phyloP scores from a whole-genome alignment of 176 grass and related monocot species.

The Lolium multiflorum region DNA sequence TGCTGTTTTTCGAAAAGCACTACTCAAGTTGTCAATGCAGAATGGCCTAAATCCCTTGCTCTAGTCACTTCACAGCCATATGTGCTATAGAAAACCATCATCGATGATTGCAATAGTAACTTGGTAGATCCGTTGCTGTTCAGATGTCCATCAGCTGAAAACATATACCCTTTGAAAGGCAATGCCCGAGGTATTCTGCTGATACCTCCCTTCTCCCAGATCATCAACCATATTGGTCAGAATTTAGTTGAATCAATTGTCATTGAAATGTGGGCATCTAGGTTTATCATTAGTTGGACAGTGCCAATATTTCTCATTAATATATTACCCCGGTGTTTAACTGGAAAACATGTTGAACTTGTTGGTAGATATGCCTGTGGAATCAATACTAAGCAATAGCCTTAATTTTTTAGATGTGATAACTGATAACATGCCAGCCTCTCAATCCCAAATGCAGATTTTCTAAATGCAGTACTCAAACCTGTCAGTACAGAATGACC shows the following conservation, averaged over 20 bases:
- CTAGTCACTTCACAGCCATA: neutral
- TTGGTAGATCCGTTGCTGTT: no score
- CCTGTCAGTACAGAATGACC: neutral
- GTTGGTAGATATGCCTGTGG: neutral
- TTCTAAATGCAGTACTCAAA: neutral
- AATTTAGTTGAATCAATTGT: slow-evolving; percentile 3
- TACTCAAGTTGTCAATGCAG: neutral
- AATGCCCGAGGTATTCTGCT: no score
- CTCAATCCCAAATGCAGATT: neutral
- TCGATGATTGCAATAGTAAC: no score
- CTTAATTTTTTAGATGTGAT: neutral
- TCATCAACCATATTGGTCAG: neutral
- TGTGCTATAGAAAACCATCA: neutral
- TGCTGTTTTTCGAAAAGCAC: neutral
- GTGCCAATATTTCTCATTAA: neutral
- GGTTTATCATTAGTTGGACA: slow-evolving; percentile 19
- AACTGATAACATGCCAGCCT: neutral
- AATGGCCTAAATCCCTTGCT: no score
- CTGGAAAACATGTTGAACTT: neutral
- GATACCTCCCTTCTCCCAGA: no score
- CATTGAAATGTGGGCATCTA: neutral
- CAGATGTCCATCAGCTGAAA: no score
- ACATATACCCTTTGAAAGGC: no score
- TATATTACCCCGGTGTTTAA: neutral
- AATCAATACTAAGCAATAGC: neutral